These are phyloP conservation scores for Pinus albicaulis DNA, from an alignment of 75 land plant species.

Conservation along the genomic window DNA sequence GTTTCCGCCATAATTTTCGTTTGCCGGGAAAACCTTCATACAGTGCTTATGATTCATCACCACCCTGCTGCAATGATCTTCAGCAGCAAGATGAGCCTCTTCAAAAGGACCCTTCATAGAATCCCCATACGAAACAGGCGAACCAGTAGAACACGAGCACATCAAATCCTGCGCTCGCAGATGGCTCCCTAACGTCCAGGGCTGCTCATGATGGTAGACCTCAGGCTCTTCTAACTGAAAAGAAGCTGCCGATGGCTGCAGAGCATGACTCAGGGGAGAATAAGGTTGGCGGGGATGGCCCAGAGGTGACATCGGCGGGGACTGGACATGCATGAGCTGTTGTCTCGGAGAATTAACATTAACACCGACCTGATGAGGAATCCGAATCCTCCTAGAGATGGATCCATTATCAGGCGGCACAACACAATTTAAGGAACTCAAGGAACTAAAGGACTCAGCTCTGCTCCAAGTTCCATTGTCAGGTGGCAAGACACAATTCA, in stretches of 20 bases:
- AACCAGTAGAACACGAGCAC: background rate
- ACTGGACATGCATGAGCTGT: background rate
- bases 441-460: background rate
- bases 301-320: conserved; percentile 4
- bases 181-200: conserved; percentile 5
- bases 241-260: background rate
- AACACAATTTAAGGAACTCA: background rate
- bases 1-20: background rate
- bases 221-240: background rate
- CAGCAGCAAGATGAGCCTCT: background rate
- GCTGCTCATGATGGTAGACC: background rate
- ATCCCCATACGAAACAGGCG: background rate
- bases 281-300: background rate
- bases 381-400: background rate
- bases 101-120: background rate
- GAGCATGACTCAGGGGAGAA: conserved; percentile 1
- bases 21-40: conserved; percentile 7
- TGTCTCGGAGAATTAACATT: background rate
- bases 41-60: background rate
- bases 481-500: background rate
- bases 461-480: background rate
- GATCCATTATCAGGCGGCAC: background rate
- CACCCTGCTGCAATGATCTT: background rate
- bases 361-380: too few relatives aligned
- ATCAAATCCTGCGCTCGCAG: background rate